A percentile compares a stretch with the other conserved stretches of the same genome.
These are phyloP conservation scores for Guyanaporus albipodus DNA, from an alignment of 768 basidiomycete species.

Conservation along the genomic window DNA sequence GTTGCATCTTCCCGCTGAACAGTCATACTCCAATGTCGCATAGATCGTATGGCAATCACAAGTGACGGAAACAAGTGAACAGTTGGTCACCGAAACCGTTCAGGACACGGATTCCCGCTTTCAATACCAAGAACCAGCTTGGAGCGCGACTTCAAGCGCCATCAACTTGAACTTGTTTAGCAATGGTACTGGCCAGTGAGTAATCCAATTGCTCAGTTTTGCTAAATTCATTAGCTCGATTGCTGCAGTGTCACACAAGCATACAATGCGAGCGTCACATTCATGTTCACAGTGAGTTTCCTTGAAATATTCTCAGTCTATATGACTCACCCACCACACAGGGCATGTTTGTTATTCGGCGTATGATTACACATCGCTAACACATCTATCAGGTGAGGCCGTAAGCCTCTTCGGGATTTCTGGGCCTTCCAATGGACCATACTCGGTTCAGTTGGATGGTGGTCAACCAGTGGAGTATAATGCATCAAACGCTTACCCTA, in stretches of 20 bases:
- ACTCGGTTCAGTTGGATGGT: slow-evolving; percentile 36
- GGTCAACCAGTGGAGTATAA: slow-evolving; percentile 20
- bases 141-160: slow-evolving; percentile 31
- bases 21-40: background rate
- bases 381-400: slow-evolving; percentile 33
- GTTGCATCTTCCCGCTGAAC: background rate
- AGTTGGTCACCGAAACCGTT: slow-evolving; percentile 15
- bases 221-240: background rate
- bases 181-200: slow-evolving; percentile 44
- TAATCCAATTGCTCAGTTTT: background rate
- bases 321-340: slow-evolving; percentile 9
- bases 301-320: background rate
- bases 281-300: slow-evolving; percentile 38
- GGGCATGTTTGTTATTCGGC: slow-evolving; percentile 15
- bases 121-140: slow-evolving; percentile 35
- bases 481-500: slow-evolving; percentile 14
- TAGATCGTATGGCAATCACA: slow-evolving; percentile 31
- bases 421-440: slow-evolving; percentile 34
- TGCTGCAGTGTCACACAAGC: slow-evolving; percentile 33
- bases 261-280: slow-evolving; percentile 32
- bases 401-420: slow-evolving; percentile 44
- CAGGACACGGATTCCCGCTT: slow-evolving; percentile 41
- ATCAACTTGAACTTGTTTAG: slow-evolving; percentile 36
- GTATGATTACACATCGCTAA: background rate
- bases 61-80: slow-evolving; percentile 14